A percentile compares a stretch with the other conserved stretches of the same genome.
Conservation (phyloP, 495 filamentous ascomycete genomes). For the Podospora conica region DNA sequence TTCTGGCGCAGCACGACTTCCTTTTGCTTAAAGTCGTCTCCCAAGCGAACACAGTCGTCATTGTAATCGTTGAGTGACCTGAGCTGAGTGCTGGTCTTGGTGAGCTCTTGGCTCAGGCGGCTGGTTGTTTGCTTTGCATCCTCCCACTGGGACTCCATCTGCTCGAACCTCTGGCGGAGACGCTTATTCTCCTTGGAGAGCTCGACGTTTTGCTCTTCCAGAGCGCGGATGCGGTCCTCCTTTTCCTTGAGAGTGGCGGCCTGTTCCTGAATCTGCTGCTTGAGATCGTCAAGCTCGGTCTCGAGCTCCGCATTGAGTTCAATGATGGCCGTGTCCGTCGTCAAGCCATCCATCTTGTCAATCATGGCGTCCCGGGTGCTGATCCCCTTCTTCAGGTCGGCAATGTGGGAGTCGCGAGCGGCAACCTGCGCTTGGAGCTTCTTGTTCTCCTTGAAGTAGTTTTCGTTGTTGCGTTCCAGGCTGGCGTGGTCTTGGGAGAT, state of each 20-base stretch:
- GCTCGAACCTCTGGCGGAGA: slow-evolving; percentile 24
- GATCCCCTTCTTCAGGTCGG: slow-evolving; percentile 31
- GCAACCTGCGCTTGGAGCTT: slow-evolving; percentile 37
- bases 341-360: slow-evolving; percentile 28
- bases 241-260: slow-evolving; percentile 17
- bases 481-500: slow-evolving; percentile 38
- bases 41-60: slow-evolving; percentile 29
- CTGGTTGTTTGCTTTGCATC: slow-evolving; percentile 26
- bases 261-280: slow-evolving; percentile 27
- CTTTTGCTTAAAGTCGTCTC: slow-evolving; percentile 28
- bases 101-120: slow-evolving; percentile 26
- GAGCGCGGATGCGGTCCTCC: slow-evolving; percentile 22
- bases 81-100: slow-evolving; percentile 23
- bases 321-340: slow-evolving; percentile 27
- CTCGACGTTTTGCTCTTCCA: slow-evolving; percentile 33
- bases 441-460: slow-evolving; percentile 43
- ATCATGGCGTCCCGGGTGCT: slow-evolving; percentile 29
- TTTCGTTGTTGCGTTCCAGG: slow-evolving; percentile 42
- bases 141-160: slow-evolving; percentile 23
- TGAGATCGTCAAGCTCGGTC: slow-evolving; percentile 29
- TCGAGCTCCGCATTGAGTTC: slow-evolving; percentile 33
- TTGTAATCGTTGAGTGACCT: slow-evolving; percentile 22
- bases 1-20: slow-evolving; percentile 29
- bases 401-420: slow-evolving; percentile 31
- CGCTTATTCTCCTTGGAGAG: slow-evolving; percentile 29